Evolutionary conservation across 2,329 filamentous ascomycete genomes (phyloP).

Genomic region (Fusarium fujikuroi): DNA sequence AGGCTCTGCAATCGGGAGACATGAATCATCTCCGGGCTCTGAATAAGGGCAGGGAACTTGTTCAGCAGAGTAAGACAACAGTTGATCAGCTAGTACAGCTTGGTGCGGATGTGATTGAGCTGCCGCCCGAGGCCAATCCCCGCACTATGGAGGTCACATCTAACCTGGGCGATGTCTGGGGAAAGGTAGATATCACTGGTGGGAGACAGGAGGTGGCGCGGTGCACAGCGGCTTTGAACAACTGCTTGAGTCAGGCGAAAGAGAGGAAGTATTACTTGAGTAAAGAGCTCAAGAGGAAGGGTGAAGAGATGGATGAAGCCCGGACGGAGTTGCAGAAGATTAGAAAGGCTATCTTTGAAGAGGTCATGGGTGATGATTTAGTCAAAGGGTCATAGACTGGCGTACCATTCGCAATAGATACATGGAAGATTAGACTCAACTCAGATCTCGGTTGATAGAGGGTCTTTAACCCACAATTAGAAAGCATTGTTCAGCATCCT

Average conservation of each 20-base stretch:
- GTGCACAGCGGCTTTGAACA: slow-evolving; percentile 47
- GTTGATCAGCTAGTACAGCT: slow-evolving; percentile 27
- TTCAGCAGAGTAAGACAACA: slow-evolving; percentile 17
- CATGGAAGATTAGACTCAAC: background rate
- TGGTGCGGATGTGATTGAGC: slow-evolving; percentile 15
- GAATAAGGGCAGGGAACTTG: slow-evolving; percentile 19
- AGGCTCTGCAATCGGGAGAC: slow-evolving; percentile 52
- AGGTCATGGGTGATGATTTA: slow-evolving; percentile 22
- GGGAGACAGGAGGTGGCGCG: slow-evolving; percentile 52
- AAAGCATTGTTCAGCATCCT: slow-evolving; percentile 2
- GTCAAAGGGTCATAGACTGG: slow-evolving; percentile 6
- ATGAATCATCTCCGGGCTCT: slow-evolving; percentile 39
- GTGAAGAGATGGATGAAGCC: slow-evolving; percentile 48
- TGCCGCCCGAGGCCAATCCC: slow-evolving; percentile 54
- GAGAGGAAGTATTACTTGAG: slow-evolving; percentile 45
- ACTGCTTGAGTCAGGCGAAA: slow-evolving; percentile 49
- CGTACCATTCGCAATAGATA: background rate
- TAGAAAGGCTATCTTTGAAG: slow-evolving; percentile 52
- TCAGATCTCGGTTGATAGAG: slow-evolving; percentile 2
- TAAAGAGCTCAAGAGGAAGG: slow-evolving; percentile 46
- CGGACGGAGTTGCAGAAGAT: slow-evolving; percentile 56
- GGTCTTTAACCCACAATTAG: background rate
- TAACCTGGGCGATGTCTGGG: slow-evolving; percentile 59
- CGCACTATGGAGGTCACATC: slow-evolving; percentile 50
- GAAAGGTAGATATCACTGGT: slow-evolving; percentile 62